A percentile compares a stretch with the other conserved stretches of the same genome.
These are phyloP conservation scores for Trametes cubensis DNA, from an alignment of 768 basidiomycete genomes.

Conservation along the genomic window DNA sequence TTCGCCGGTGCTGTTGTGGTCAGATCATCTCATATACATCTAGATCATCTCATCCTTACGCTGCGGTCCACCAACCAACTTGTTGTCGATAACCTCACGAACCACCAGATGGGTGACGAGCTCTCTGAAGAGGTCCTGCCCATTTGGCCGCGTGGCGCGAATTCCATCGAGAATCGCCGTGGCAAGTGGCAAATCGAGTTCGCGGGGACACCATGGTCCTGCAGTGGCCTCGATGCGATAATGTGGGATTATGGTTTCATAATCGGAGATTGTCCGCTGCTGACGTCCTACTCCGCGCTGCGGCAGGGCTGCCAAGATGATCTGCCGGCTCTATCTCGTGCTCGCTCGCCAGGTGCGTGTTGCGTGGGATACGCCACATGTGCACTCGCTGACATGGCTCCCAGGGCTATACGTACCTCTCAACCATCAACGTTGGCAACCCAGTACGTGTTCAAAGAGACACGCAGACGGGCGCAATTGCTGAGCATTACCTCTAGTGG, in stretches of 20 bases:
- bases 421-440: conserved; percentile 53
- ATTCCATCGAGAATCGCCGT: conserved; percentile 43
- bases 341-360: conserved; percentile 56
- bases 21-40: background rate
- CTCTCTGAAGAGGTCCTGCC: conserved; percentile 58
- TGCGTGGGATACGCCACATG: conserved; percentile 25
- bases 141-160: conserved; percentile 70
- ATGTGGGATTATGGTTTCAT: conserved; percentile 42
- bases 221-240: conserved; percentile 53
- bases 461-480: background rate
- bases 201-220: conserved; percentile 67
- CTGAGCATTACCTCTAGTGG: conserved; percentile 6
- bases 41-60: conserved; percentile 75
- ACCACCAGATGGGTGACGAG: conserved; percentile 61
- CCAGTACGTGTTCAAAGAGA: conserved; percentile 41
- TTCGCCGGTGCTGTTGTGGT: background rate
- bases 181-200: conserved; percentile 68
- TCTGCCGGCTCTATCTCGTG: conserved; percentile 60
- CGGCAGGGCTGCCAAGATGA: conserved; percentile 51
- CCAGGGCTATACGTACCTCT: conserved; percentile 73
- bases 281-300: conserved; percentile 35
- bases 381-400: conserved; percentile 14
- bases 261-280: background rate
- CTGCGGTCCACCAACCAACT: conserved; percentile 69
- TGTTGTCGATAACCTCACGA: conserved; percentile 45